These are phyloP conservation scores for Mucor sp. DNA, from an alignment of 371 early-diverging fungal genomes.

Conservation along the genomic window DNA sequence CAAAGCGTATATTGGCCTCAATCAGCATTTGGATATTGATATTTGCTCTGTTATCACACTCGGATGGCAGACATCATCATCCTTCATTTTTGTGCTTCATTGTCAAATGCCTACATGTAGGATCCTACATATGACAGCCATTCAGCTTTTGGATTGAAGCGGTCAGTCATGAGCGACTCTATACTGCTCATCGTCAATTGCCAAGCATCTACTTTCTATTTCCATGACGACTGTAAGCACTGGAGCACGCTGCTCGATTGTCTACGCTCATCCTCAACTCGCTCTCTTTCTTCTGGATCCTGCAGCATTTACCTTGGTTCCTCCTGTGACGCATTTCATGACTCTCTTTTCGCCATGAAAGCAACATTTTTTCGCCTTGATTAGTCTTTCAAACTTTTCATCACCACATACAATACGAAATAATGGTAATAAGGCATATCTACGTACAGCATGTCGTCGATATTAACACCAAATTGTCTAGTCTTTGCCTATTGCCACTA, in stretches of 20 bases:
- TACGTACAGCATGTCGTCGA: background rate
- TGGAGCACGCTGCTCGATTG: background rate
- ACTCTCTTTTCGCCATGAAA: background rate
- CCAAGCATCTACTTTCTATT: background rate
- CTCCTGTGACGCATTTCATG: slow-evolving; percentile 3
- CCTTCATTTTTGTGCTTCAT: too few relatives aligned
- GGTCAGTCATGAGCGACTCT: too few relatives aligned
- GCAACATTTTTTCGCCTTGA: background rate
- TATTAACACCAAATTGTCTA: slow-evolving; percentile 1
- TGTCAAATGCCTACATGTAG: too few relatives aligned
- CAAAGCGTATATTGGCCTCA: too few relatives aligned
- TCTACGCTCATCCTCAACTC: background rate
- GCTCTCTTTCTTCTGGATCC: background rate
- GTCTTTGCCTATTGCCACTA: slow-evolving; percentile 45
- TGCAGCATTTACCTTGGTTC: background rate
- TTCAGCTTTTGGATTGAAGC: too few relatives aligned
- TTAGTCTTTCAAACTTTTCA: background rate
- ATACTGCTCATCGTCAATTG: too few relatives aligned
- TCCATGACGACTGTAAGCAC: background rate
- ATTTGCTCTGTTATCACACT: too few relatives aligned
- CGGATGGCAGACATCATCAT: too few relatives aligned
- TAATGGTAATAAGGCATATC: background rate
- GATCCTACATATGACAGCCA: too few relatives aligned
- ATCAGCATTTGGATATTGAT: too few relatives aligned
- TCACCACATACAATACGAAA: background rate